Conservation (phyloP, 2,329 filamentous ascomycete species). For the Aspergillus transmontanensis region DNA sequence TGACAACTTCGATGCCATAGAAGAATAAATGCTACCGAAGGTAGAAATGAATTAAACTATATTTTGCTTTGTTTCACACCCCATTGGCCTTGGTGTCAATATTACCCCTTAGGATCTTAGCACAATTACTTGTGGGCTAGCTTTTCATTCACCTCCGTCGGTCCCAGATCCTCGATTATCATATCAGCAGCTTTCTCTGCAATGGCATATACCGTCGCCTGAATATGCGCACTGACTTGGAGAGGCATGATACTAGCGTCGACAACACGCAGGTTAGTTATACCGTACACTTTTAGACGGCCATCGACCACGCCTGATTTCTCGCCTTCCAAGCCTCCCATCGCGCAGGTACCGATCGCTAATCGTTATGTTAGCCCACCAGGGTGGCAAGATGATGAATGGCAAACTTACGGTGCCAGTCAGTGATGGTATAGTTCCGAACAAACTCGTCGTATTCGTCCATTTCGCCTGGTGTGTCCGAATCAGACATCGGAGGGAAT, state of each 20-base stretch:
- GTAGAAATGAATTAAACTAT: too few relatives aligned
- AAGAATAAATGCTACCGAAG: too few relatives aligned
- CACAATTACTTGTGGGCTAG: not conserved
- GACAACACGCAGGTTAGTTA: not conserved
- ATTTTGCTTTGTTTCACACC: too few relatives aligned
- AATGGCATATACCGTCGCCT: not conserved
- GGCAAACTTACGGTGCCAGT: conserved; percentile 24
- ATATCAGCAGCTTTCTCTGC: not conserved
- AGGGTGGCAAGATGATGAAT: too few relatives aligned
- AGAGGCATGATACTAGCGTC: not conserved
- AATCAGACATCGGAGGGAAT: not conserved
- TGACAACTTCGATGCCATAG: too few relatives aligned
- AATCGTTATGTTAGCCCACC: not conserved
- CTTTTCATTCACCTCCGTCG: not conserved
- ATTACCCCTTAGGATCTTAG: too few relatives aligned
- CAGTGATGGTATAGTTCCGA: conserved; percentile 21
- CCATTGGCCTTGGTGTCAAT: too few relatives aligned
- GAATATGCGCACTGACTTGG: not conserved
- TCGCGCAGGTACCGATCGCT: not conserved
- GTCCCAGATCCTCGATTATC: not conserved
- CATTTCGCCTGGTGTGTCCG: too few relatives aligned
- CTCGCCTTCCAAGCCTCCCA: not conserved
- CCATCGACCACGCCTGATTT: not conserved
- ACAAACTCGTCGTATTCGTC: conserved; percentile 15
- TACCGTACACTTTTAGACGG: not conserved